Conservation (phyloP, 2,329 filamentous ascomycete genomes). For the Fusarium sacchari region DNA sequence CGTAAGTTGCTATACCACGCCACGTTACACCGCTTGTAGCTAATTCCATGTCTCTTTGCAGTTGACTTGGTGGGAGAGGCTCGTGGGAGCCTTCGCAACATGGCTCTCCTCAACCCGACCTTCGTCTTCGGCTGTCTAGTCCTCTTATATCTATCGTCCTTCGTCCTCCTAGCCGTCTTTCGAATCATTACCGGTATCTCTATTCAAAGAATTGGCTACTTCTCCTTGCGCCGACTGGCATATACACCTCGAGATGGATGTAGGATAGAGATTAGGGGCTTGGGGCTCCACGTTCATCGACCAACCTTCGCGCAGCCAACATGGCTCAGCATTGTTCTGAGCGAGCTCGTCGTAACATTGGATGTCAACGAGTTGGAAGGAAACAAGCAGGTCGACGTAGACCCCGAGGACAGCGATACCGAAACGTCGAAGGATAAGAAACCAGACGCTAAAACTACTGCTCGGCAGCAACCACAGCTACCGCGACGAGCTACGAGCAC, state of each 20-base stretch:
- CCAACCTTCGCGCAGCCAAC: slow-evolving; percentile 98
- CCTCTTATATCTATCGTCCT: slow-evolving; percentile 88
- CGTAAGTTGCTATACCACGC: slow-evolving; percentile 39
- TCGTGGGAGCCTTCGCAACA: slow-evolving; percentile 48
- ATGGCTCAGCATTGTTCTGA: slow-evolving; percentile 91
- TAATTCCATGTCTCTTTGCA: slow-evolving; percentile 30
- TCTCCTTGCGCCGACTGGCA: slow-evolving; percentile 88
- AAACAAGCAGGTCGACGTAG: slow-evolving; percentile 50
- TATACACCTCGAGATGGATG: slow-evolving; percentile 91
- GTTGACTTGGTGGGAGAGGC: slow-evolving; percentile 42
- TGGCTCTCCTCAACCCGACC: slow-evolving; percentile 77
- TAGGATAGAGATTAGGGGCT: slow-evolving; percentile 86
- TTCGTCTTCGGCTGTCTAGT: slow-evolving; percentile 88
- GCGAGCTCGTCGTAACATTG: slow-evolving; percentile 84
- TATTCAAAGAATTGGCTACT: slow-evolving; percentile 93
- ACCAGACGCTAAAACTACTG: slow-evolving; percentile 39
- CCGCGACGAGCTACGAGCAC: slow-evolving; percentile 21
- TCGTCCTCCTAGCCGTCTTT: slow-evolving; percentile 91
- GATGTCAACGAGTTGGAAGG: slow-evolving; percentile 75
- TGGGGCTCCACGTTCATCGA: slow-evolving; percentile 88
- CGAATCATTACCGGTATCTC: slow-evolving; percentile 94
- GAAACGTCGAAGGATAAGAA: slow-evolving; percentile 41
- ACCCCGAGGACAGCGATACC: slow-evolving; percentile 43
- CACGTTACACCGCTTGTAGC: slow-evolving; percentile 39
- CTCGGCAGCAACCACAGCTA: slow-evolving; percentile 33